phyloP scores from a whole-genome alignment of 208 protist genomes.

The Leishmania gerbilli region DNA sequence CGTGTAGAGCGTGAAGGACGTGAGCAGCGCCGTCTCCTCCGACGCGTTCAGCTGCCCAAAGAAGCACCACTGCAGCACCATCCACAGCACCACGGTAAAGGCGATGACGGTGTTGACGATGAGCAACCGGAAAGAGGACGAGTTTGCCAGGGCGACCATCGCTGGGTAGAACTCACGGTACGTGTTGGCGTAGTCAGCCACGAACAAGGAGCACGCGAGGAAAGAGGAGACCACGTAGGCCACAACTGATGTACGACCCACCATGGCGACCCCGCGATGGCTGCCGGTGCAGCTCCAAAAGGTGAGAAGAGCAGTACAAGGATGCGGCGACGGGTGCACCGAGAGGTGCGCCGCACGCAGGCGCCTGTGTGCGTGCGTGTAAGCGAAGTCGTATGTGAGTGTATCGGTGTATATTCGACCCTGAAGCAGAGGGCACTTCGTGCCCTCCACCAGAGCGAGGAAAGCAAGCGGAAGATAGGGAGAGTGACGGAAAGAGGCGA shows the following conservation, averaged over 20 bases:
- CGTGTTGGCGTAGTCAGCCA: conserved; percentile 60
- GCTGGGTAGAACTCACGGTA: conserved; percentile 70
- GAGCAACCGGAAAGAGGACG: conserved; percentile 57
- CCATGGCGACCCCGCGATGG: conserved; percentile 8
- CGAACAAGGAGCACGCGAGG: conserved; percentile 33
- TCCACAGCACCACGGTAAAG: conserved; percentile 37
- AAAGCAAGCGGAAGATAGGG: background rate
- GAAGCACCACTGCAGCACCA: conserved; percentile 45
- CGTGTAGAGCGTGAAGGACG: conserved; percentile 46
- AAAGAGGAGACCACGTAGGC: conserved; percentile 61
- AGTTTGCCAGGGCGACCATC: conserved; percentile 70
- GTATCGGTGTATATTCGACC: background rate
- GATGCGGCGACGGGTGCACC: background rate
- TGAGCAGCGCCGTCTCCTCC: conserved; percentile 43
- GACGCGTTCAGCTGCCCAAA: conserved; percentile 64
- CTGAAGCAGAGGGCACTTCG: background rate
- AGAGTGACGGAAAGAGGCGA: background rate
- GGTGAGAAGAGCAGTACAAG: background rate
- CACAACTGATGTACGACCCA: conserved; percentile 21
- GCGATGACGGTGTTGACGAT: conserved; percentile 50
- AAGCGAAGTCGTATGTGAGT: background rate
- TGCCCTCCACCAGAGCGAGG: background rate
- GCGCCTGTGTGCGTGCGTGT: background rate
- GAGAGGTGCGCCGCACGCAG: background rate
- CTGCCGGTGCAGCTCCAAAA: background rate